phyloP scores from a whole-genome alignment of 176 grass and related monocot species.

The Oryza meridionalis region DNA sequence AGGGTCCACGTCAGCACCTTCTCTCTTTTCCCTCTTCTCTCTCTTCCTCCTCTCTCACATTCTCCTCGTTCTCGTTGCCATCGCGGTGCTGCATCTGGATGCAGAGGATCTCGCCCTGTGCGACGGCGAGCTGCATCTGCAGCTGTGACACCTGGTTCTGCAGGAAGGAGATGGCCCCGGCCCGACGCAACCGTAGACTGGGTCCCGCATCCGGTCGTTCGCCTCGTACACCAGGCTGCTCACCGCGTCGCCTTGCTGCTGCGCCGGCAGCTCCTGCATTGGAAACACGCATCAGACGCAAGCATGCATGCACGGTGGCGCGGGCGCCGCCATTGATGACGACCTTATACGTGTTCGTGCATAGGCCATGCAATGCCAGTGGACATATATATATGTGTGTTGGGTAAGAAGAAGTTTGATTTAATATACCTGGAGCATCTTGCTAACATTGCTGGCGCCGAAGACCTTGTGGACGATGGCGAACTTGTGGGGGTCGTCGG shows the following conservation, averaged over 20 bases:
- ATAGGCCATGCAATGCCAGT: neutral
- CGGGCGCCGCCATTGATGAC: neutral
- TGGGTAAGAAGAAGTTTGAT: no score
- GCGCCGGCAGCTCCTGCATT: conserved; percentile 66
- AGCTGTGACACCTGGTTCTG: conserved; percentile 95
- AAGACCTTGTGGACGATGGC: conserved; percentile 95
- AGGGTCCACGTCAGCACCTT: no score
- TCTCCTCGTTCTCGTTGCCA: no score
- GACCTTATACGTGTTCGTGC: neutral
- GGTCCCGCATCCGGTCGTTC: conserved; percentile 81
- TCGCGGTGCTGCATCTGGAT: conserved; percentile 76
- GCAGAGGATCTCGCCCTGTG: conserved; percentile 89
- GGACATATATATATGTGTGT: no score
- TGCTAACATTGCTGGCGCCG: conserved; percentile 61
- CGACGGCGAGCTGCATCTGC: conserved; percentile 92
- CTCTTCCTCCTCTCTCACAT: no score
- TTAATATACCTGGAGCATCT: no score
- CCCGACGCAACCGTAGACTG: conserved; percentile 83
- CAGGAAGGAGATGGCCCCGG: conserved; percentile 78
- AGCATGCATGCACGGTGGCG: no score
- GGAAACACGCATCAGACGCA: neutral
- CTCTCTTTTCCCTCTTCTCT: no score
- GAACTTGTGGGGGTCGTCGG: conserved; percentile 90
- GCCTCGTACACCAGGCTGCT: conserved; percentile 95
- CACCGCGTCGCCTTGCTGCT: conserved; percentile 84